Evolutionary conservation across 2,329 filamentous ascomycete genomes (phyloP).

Genomic region (Aureobasidium zeae): DNA sequence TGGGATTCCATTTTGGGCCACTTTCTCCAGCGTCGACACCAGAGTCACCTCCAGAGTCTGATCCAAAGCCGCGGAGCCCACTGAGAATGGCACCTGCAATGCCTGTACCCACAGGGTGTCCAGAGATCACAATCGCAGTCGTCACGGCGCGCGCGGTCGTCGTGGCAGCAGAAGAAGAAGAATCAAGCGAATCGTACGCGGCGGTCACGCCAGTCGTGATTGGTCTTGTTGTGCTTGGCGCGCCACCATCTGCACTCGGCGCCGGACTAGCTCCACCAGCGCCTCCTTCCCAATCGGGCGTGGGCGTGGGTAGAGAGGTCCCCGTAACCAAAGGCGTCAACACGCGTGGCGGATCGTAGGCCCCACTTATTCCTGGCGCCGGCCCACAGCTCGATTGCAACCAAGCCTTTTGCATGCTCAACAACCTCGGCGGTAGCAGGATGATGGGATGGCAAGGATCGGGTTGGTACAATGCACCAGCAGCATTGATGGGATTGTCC

Average conservation of each 20-base stretch:
- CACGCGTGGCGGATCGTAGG: constrained; percentile 12
- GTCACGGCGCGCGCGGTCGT: not conserved
- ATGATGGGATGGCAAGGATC: constrained; percentile 14
- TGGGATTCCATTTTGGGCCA: constrained; percentile 2
- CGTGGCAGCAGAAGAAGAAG: not conserved
- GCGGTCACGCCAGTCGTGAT: constrained; percentile 8
- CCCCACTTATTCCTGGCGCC: constrained; percentile 6
- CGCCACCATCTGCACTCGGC: not conserved
- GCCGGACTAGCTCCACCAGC: constrained; percentile 1
- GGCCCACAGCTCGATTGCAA: not conserved
- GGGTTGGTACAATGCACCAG: not conserved
- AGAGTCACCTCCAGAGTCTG: not conserved
- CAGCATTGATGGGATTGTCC: constrained; percentile 15
- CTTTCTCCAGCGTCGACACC: not conserved
- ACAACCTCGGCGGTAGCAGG: constrained; percentile 2
- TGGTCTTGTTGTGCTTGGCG: constrained; percentile 3
- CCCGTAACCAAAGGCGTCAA: constrained; percentile 5
- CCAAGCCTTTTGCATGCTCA: constrained; percentile 12
- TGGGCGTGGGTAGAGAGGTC: not conserved
- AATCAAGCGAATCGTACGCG: not conserved
- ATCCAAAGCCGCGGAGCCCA: not conserved
- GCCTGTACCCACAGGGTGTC: constrained; percentile 2
- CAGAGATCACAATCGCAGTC: constrained; percentile 6
- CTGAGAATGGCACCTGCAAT: constrained; percentile 1
- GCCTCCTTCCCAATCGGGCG: constrained; percentile 1